Base-by-base conservation (phyloP, 768 basidiomycete genomes). In the Trichaptum fuscoviolaceum region DNA sequence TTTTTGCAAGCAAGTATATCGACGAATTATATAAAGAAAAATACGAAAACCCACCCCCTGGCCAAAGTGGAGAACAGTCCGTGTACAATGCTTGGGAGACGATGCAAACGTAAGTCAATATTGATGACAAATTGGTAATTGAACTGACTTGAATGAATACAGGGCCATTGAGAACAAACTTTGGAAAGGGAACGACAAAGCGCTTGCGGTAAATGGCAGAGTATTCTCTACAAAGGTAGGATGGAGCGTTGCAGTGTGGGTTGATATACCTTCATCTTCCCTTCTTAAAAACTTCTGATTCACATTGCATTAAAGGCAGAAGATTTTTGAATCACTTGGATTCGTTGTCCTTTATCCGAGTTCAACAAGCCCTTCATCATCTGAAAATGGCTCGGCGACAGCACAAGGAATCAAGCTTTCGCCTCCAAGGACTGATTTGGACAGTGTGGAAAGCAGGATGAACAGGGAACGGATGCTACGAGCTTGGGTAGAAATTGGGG, bases 151-250 rank as follows among this genome's bases (percentile, higher is more conserved):
- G 30, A 70, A n/a, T 36, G 57, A 20, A 58, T 63, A 67, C 71
- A 92, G 92, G 66, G 84, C 91, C 66, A 77, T 94, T 42, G 88
- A 93, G 73, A 92, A 91, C 74, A 84, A 85, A 64, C 70, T 93
- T 25, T 93, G 90, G 90, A 86, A 81, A 71, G 86, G 86, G 35
- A 88, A 92, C 76, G 79, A 74, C 66, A 84, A 90, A 7, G 71
- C 79, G 59, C 80, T 91, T 15, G 84, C 84, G 18, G 81, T 88
- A 15, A 74, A 73, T 25, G 81, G 89, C 15, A 73, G 76, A 26
- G 81, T 79, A 1, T 92, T 93, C 72, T 82, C 84, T 72, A 74
- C 73, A 63, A 91, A 88, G 71, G 74, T 92, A 7, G 92, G 91
- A 12, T 91, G 89, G 88, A 85, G 80, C 71, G 27, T 77, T 15